These are phyloP conservation scores for Jimgerdemannia lactiflua DNA, from an alignment of 192 early-diverging fungal species.

Conservation along the genomic window DNA sequence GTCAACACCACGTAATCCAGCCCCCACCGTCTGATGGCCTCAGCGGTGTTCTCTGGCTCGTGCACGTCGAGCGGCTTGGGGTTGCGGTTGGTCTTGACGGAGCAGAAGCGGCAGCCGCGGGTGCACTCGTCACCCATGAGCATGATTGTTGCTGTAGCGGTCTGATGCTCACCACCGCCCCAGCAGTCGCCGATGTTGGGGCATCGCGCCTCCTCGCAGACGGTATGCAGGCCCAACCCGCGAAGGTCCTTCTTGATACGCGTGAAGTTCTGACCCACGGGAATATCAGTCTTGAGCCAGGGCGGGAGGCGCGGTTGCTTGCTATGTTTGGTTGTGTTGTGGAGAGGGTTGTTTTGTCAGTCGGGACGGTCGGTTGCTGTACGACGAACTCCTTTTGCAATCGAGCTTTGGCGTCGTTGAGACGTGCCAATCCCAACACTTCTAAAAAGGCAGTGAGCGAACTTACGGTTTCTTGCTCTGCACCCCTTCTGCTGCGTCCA, in stretches of 20 bases:
- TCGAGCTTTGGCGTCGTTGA: too few relatives aligned
- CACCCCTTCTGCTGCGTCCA: slow-evolving; percentile 32
- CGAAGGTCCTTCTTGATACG: slow-evolving; percentile 89
- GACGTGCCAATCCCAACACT: too few relatives aligned
- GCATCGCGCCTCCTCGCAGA: slow-evolving; percentile 97
- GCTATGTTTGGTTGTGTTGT: slow-evolving; percentile 2
- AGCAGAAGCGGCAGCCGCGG: slow-evolving; percentile 96
- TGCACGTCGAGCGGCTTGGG: slow-evolving; percentile 83
- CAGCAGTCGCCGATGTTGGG: slow-evolving; percentile 99
- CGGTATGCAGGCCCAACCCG: slow-evolving; percentile 93
- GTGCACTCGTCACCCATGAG: slow-evolving; percentile 99
- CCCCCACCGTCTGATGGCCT: slow-evolving; percentile 93
- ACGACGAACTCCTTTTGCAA: too few relatives aligned
- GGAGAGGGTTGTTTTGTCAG: not conserved
- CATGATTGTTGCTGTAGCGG: slow-evolving; percentile 98
- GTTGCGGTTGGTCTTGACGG: slow-evolving; percentile 90
- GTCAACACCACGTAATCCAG: slow-evolving; percentile 97
- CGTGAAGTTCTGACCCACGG: slow-evolving; percentile 73
- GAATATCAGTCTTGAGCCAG: slow-evolving; percentile 96
- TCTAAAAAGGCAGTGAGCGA: not conserved
- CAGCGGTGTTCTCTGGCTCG: slow-evolving; percentile 92
- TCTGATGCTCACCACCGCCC: slow-evolving; percentile 88
- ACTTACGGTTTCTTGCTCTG: slow-evolving; percentile 18
- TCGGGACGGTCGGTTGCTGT: not conserved
- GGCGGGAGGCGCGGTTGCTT: slow-evolving; percentile 72